Conservation (phyloP, 345 rosid genomes). For the Ceriops tagal region DNA sequence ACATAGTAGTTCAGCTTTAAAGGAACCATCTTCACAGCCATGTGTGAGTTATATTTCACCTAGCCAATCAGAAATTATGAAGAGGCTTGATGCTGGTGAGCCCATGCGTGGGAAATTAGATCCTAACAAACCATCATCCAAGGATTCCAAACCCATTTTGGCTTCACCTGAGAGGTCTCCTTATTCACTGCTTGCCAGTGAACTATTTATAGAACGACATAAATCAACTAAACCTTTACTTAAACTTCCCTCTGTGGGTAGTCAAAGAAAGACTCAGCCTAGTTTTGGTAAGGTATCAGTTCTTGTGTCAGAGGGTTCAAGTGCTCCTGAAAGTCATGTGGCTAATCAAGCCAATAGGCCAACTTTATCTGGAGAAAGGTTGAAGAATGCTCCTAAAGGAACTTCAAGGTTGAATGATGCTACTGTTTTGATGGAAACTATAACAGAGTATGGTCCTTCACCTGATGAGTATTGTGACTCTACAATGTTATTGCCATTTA, state of each 20-base stretch:
- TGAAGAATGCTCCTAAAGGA: conserved; percentile 45
- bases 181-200: conserved; percentile 8
- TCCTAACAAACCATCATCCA: conserved; percentile 28
- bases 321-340: conserved; percentile 42
- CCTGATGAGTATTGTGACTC: conserved; percentile 24
- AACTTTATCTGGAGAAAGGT: conserved; percentile 37
- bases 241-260: conserved; percentile 36
- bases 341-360: conserved; percentile 43
- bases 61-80: conserved; percentile 23
- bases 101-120: conserved; percentile 39
- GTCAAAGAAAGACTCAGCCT: conserved; percentile 44
- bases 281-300: conserved; percentile 39
- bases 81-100: conserved; percentile 29
- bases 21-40: conserved; percentile 32
- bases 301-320: conserved; percentile 34
- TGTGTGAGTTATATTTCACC: conserved; percentile 33
- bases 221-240: conserved; percentile 38
- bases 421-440: conserved; percentile 35
- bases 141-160: conserved; percentile 36
- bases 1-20: conserved; percentile 19
- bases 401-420: conserved; percentile 33
- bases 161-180: conserved; percentile 60
- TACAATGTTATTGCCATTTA: conserved; percentile 5
- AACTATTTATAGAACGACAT: conserved; percentile 38
- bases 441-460: conserved; percentile 32